Evolutionary conservation across 2,329 filamentous ascomycete species (phyloP).

Genomic region (Acephala macrosclerotiorum): DNA sequence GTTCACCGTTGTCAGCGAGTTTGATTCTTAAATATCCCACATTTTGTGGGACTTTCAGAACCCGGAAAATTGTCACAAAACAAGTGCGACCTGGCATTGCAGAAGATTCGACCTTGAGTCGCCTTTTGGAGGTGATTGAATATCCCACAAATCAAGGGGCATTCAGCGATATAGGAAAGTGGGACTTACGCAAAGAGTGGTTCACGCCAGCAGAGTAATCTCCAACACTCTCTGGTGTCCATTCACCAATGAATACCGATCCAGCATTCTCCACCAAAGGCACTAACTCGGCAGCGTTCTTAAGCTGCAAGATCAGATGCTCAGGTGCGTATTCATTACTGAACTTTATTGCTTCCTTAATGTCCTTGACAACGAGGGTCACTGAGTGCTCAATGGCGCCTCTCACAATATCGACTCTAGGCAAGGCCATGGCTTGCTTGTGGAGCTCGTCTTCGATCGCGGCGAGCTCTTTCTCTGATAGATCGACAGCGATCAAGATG

Average conservation of each 20-base stretch:
- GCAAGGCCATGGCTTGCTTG: conserved; percentile 83
- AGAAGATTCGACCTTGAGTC: no score
- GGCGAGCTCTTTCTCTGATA: conserved; percentile 73
- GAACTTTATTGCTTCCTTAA: conserved; percentile 77
- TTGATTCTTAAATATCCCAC: no score
- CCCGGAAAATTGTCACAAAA: no score
- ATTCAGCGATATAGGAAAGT: background rate
- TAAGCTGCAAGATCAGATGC: conserved; percentile 91
- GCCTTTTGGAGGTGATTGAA: no score
- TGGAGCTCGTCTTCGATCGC: conserved; percentile 94
- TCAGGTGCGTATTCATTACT: conserved; percentile 97
- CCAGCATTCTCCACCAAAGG: conserved; percentile 90
- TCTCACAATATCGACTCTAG: conserved; percentile 90
- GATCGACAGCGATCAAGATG: conserved; percentile 83
- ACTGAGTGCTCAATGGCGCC: conserved; percentile 92
- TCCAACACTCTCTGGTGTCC: conserved; percentile 97
- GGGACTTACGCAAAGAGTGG: conserved; percentile 87
- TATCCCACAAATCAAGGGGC: no score
- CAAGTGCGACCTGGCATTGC: no score
- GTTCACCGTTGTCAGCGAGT: no score
- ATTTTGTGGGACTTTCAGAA: no score
- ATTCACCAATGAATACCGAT: conserved; percentile 93
- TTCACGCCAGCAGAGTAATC: conserved; percentile 99
- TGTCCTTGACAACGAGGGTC: conserved; percentile 76
- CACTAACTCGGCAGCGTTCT: conserved; percentile 76